Evolutionary conservation across 352 stramenopile genomes (phyloP).

Genomic region (Phytophthora hibernalis): DNA sequence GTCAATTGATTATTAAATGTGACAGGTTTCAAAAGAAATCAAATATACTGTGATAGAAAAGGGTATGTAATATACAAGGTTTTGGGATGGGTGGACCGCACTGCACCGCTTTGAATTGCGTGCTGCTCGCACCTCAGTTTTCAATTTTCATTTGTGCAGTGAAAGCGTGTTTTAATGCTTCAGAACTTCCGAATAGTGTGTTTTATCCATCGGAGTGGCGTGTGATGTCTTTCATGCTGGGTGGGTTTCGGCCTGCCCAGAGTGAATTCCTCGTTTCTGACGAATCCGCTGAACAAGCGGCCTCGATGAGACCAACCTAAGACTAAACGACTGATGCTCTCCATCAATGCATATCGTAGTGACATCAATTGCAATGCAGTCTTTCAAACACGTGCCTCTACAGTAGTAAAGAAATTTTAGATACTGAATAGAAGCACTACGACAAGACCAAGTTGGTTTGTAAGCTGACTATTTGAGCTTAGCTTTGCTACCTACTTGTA

Average conservation of each 20-base stretch:
- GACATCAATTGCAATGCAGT: neutral
- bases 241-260: constrained; percentile 42
- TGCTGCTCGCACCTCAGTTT: constrained; percentile 7
- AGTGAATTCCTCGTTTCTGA: constrained; percentile 94
- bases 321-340: constrained; percentile 84
- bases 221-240: constrained; percentile 86
- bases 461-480: neutral
- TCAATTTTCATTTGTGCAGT: constrained; percentile 15
- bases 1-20: constrained; percentile 14
- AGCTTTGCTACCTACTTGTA: constrained; percentile 5
- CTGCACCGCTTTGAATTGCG: constrained; percentile 10
- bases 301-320: constrained; percentile 88
- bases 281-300: constrained; percentile 84
- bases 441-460: too few species aligned
- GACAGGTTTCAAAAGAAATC: neutral
- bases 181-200: constrained; percentile 4
- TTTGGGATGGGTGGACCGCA: constrained; percentile 28
- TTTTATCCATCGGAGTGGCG: constrained; percentile 25
- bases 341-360: constrained; percentile 4
- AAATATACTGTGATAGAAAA: constrained; percentile 11
- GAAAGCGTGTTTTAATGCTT: neutral
- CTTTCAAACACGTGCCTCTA: too few species aligned
- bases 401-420: too few species aligned
- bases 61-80: constrained; percentile 4
- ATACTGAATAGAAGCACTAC: too few species aligned